Base-by-base conservation (phyloP, 768 basidiomycete genomes). In the Crucibulum laeve region DNA sequence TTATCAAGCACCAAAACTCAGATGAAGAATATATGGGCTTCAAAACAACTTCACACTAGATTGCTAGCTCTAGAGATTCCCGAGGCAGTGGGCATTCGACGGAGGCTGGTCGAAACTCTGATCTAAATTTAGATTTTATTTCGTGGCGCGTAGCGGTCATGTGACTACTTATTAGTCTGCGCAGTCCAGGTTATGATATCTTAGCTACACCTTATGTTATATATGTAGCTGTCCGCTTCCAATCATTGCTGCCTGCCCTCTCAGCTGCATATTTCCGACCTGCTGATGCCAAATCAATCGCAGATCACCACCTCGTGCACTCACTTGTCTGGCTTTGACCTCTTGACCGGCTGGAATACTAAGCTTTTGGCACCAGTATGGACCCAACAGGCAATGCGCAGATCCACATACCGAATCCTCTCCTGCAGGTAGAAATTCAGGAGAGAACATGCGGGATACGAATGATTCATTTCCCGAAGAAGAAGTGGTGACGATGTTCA, bases 371-470 rank as follows among this genome's bases (percentile, higher is more conserved):
- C 60, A 62, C 73, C 77, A 80, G 46, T 79, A 79, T 2, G 77
- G 77, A 2, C 53, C 62, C 25, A 76, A 44, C 28, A 79, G 42
- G 36, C 69, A 68, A 49, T 80, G 79, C 0, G 77, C 75, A 26
- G 73, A 73, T 11, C 78, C 79, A 45, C 76, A 79, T 5, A 78
- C 77, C 14, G 61, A 66, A 45, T 80, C 78, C 57, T 79, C 77
- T 3, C 60, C 60, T 40, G 55, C 52, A 43, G 50, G 50, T 19
- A 70, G 48, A 5, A 44, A 22, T 1, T 36, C 39, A 5, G 73
- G 75, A 4, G 70, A 60, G 50, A 80, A 78, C 66, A 79, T 71
- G 4, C 79, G 67, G 5, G 77, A 77, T 17, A 69, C 57, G 56
- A 77, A 80, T 13, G 51, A 52, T 40, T 63, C 64, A 8, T 63